Conservation (phyloP, 2,329 filamentous ascomycete species). For the Penicillium concentricum region DNA sequence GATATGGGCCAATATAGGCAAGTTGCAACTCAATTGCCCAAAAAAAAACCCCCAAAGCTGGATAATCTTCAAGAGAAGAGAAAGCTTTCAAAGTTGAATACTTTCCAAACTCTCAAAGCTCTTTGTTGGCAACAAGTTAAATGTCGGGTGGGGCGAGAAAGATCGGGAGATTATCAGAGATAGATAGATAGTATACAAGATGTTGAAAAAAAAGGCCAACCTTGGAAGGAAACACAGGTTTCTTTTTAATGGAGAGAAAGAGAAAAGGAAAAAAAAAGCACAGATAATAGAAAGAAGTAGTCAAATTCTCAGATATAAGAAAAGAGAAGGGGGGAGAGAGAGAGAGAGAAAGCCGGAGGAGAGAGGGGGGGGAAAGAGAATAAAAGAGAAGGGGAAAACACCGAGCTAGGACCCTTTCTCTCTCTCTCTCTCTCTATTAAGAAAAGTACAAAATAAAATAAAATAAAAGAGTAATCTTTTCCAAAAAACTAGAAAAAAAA, state of each 20-base stretch:
- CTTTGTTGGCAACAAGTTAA: slow-evolving; percentile 1
- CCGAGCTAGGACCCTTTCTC: slow-evolving; percentile 5
- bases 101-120: neutral
- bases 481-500: neutral
- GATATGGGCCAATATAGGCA: neutral
- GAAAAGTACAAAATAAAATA: slow-evolving; percentile 6
- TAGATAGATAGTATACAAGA: slow-evolving; percentile 3
- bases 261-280: neutral
- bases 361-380: slow-evolving; percentile 9
- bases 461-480: neutral
- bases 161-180: slow-evolving; percentile 5
- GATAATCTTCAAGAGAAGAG: neutral
- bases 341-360: slow-evolving; percentile 13
- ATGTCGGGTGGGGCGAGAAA: slow-evolving; percentile 6
- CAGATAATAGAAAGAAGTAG: neutral
- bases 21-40: neutral
- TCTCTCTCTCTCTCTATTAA: neutral
- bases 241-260: neutral
- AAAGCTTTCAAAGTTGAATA: neutral
- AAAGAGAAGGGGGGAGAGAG: neutral
- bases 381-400: slow-evolving; percentile 17
- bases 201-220: neutral
- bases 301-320: neutral
- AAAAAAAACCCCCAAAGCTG: neutral
- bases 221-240: neutral